A percentile compares a stretch with the other conserved stretches of the same genome.
Evolutionary conservation across 495 filamentous ascomycete species (phyloP).

Genomic region (Pseudevernia furfuracea): DNA sequence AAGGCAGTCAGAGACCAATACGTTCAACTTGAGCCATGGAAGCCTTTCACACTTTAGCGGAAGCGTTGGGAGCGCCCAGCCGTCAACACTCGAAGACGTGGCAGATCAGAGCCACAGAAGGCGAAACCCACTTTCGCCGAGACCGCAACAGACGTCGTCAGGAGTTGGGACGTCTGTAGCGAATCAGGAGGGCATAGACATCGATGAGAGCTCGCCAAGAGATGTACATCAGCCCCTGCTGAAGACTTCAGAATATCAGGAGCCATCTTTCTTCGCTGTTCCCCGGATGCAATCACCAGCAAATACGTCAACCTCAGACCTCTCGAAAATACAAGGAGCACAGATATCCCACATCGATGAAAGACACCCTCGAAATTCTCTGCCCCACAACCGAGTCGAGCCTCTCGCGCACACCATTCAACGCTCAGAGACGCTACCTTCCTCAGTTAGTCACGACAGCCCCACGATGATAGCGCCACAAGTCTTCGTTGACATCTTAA

Average conservation of each 20-base stretch:
- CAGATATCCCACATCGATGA: slow-evolving; percentile 40
- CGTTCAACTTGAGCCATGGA: slow-evolving; percentile 45
- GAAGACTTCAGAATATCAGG: slow-evolving; percentile 25
- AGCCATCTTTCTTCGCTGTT: slow-evolving; percentile 31
- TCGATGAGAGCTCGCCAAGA: slow-evolving; percentile 20
- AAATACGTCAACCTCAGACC: slow-evolving; percentile 29
- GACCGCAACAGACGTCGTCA: slow-evolving; percentile 24
- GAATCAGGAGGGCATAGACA: slow-evolving; percentile 15
- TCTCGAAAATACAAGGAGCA: slow-evolving; percentile 17
- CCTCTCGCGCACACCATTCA: slow-evolving; percentile 27
- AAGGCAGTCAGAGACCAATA: slow-evolving; percentile 57
- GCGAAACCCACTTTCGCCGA: slow-evolving; percentile 23
- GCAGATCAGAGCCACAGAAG: slow-evolving; percentile 12
- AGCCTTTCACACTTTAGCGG: slow-evolving; percentile 37
- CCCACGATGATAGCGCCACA: slow-evolving; percentile 53
- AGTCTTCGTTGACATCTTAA: slow-evolving; percentile 60
- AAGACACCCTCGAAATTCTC: slow-evolving; percentile 43
- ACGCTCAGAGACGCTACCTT: slow-evolving; percentile 53
- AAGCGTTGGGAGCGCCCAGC: slow-evolving; percentile 29
- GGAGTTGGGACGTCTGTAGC: slow-evolving; percentile 5
- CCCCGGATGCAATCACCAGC: slow-evolving; percentile 36
- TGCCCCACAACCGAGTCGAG: slow-evolving; percentile 34
- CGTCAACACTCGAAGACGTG: slow-evolving; percentile 24
- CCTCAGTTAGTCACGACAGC: slow-evolving; percentile 32
- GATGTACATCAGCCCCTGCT: slow-evolving; percentile 15